Evolutionary conservation across 345 rosid species (phyloP), one percentile per base, ranked within the genome.

Genomic region (Gossypium thurberi): DNA sequence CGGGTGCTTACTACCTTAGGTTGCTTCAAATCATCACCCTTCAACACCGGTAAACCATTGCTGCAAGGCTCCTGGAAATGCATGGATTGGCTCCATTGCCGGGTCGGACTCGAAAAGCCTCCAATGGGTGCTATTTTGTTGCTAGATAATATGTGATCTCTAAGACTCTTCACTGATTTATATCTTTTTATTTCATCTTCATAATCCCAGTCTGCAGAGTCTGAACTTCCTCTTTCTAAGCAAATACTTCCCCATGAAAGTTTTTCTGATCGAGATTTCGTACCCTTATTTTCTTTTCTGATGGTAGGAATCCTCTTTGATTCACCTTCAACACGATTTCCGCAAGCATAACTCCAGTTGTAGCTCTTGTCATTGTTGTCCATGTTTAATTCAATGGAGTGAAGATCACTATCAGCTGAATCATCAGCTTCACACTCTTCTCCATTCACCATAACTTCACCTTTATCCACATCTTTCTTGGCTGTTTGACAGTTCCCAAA

Each of bases 371-470:
- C 82, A 69, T 23, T 75, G 65, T 81, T 87, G 72, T 88, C 98
- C 98, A 95, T 92, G 71, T 85, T 91, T 79, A 95, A 78, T 78
- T 95, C 99, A 68, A 95, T 91, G 55, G 99, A 92, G 73, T 92
- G 97, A 48, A 91, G 88, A 81, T 91, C 98, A 68, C 98, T 95
- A 5, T 89, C 95, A 4, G 82, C 89, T 33, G 90, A 88, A 48
- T 81, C 90, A 78, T 86, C 94, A 43, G 77, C 91, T 28, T 81
- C 88, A 2, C 75, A 66, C 4, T 74, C 78, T 65, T 78, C 86
- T 69, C 81, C 85, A 67, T 79, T 56, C 10, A 21, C 75, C n/a
- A 55, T 77, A 46, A 65, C 56, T 51, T 52, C 81, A 71, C 51
- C 73, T 76, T 71, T 78, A 43, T 42, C 18, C 21, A 40, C 74